Conservation (phyloP, 305 asterid genomes). For the Euphrasia arctica region DNA sequence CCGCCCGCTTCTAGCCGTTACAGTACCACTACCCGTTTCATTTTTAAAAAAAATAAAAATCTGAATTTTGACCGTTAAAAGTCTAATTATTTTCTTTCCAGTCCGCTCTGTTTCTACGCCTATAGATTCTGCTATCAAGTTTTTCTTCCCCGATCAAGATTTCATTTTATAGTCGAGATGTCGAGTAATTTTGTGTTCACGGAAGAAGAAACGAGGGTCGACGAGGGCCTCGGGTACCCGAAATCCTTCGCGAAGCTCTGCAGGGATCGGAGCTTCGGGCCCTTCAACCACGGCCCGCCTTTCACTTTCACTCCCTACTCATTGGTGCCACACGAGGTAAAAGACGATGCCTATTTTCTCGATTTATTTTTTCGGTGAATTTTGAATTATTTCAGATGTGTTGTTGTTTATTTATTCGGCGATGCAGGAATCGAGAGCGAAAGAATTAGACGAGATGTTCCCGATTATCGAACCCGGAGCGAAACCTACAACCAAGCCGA, state of each 20-base stretch:
- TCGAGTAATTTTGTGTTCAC: slow-evolving; percentile 45
- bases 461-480: slow-evolving; percentile 62
- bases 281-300: slow-evolving; percentile 82
- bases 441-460: slow-evolving; percentile 68
- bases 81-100: slow-evolving; percentile 22
- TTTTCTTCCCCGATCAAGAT: slow-evolving; percentile 17
- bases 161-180: slow-evolving; percentile 27
- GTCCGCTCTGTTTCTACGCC: not conserved
- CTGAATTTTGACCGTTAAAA: slow-evolving; percentile 56
- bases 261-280: slow-evolving; percentile 52
- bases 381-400: not conserved
- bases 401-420: not conserved
- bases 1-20: slow-evolving; percentile 59
- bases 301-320: slow-evolving; percentile 70
- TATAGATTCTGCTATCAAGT: not conserved
- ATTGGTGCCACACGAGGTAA: slow-evolving; percentile 69
- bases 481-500: slow-evolving; percentile 70
- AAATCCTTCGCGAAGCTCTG: slow-evolving; percentile 72
- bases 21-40: slow-evolving; percentile 23
- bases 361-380: not conserved
- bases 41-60: slow-evolving; percentile 37
- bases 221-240: slow-evolving; percentile 80
- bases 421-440: slow-evolving; percentile 60
- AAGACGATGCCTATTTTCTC: not conserved
- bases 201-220: slow-evolving; percentile 59